phyloP scores from a whole-genome alignment of 805 yeast genomes.

The Saccharomyces paradoxus region DNA sequence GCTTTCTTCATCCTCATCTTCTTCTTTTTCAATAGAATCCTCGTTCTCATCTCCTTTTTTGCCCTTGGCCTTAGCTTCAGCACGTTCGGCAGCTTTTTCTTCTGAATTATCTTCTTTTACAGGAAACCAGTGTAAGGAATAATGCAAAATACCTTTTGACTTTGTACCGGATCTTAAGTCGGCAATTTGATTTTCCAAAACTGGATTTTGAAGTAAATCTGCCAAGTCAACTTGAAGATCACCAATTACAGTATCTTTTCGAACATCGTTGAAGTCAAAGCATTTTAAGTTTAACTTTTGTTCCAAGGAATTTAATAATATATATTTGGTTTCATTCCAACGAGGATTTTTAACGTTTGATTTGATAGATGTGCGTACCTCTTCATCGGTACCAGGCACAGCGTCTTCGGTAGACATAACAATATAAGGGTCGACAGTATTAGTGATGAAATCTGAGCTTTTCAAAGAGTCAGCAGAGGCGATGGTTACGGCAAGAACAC shows the following conservation, averaged over 20 bases:
- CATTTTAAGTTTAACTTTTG: conserved; percentile 50
- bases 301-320: conserved; percentile 49
- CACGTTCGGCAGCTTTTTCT: conserved; percentile 16
- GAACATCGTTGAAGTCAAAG: conserved; percentile 47
- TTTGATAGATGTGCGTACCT: conserved; percentile 48
- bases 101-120: conserved; percentile 14
- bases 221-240: conserved; percentile 46
- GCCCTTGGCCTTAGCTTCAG: conserved; percentile 4
- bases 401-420: conserved; percentile 38
- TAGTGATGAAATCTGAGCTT: conserved; percentile 31
- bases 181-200: conserved; percentile 18
- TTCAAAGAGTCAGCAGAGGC: conserved; percentile 45
- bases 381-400: conserved; percentile 35
- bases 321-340: conserved; percentile 57
- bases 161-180: conserved; percentile 35
- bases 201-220: conserved; percentile 50
- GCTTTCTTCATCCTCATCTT: conserved; percentile 20
- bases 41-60: conserved; percentile 6
- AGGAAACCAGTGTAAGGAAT: conserved; percentile 42
- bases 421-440: conserved; percentile 53
- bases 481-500: conserved; percentile 58
- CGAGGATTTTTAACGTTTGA: conserved; percentile 48
- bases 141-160: conserved; percentile 50
- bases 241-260: conserved; percentile 47
- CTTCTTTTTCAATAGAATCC: conserved; percentile 11